Conservation (phyloP, 176 grass and related monocot genomes). For the Triticum dicoccoides region DNA sequence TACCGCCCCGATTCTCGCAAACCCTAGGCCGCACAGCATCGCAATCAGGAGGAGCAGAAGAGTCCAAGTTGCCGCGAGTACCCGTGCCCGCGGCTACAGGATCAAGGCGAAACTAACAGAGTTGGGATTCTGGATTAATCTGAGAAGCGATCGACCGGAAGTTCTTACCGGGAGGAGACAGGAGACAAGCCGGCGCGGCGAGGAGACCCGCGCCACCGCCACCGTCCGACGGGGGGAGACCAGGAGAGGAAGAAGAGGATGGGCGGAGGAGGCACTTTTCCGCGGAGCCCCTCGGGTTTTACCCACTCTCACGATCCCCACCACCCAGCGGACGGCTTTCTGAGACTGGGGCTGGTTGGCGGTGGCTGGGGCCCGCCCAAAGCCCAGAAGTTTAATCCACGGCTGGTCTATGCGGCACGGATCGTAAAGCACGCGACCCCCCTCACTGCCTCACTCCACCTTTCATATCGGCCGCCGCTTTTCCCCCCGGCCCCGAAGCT, state of each 20-base stretch:
- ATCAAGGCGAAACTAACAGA: not conserved
- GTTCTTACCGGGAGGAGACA: not conserved
- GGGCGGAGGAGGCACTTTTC: not conserved
- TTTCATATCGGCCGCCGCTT: not conserved
- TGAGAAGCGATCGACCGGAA: not conserved
- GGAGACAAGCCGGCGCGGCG: not conserved
- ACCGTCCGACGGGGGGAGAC: not conserved
- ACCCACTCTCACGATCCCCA: not conserved
- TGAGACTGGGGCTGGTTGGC: not conserved
- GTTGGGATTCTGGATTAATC: not conserved
- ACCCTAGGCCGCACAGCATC: not conserved
- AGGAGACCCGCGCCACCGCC: not conserved
- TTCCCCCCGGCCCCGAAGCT: constrained; percentile 22
- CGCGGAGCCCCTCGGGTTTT: not conserved
- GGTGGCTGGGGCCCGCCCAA: not conserved
- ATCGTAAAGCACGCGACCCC: constrained; percentile 20
- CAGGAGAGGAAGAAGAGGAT: not conserved
- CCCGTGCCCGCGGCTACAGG: not conserved
- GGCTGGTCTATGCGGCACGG: not conserved
- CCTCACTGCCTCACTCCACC: not conserved
- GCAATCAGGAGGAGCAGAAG: not conserved
- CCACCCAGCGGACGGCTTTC: not conserved
- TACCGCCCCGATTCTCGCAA: not conserved
- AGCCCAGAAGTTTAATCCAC: not conserved
- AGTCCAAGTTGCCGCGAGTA: not conserved